phyloP scores from a whole-genome alignment of 306 rosid species.

The Prunus mira region DNA sequence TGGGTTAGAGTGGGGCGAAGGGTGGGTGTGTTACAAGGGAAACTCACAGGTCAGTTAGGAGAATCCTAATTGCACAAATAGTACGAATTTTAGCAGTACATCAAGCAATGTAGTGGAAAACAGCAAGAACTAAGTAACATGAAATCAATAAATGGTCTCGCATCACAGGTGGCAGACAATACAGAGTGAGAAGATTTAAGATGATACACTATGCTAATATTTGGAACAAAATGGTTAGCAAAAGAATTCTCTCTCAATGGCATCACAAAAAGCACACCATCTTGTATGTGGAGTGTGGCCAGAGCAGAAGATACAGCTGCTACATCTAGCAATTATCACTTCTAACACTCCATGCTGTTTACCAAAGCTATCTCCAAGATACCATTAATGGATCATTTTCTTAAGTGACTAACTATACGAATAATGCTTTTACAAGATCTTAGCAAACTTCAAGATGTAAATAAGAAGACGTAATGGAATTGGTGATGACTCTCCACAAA shows the following conservation, averaged over 20 bases:
- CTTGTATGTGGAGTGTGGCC: not conserved
- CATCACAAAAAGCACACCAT: not conserved
- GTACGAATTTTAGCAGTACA: too few species aligned
- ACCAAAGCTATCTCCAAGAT: not conserved
- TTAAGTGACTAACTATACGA: not conserved
- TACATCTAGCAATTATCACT: not conserved
- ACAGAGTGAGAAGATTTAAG: not conserved
- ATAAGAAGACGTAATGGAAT: not conserved
- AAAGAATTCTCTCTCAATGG: not conserved
- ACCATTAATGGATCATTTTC: not conserved
- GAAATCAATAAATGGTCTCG: not conserved
- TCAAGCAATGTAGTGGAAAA: too few species aligned
- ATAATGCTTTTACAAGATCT: not conserved
- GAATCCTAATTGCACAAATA: too few species aligned
- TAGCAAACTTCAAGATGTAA: not conserved
- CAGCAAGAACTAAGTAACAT: not conserved
- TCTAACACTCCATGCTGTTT: not conserved
- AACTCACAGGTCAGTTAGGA: too few species aligned
- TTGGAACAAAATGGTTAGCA: not conserved
- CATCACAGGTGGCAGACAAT: not conserved
- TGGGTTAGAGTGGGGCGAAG: accelerated
- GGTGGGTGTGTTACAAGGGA: too few species aligned
- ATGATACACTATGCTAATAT: not conserved
- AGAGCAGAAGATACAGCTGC: not conserved
- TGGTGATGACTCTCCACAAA: not conserved